These are phyloP conservation scores for Lachancea dasiensis DNA, from an alignment of 805 yeast species.

Conservation along the genomic window DNA sequence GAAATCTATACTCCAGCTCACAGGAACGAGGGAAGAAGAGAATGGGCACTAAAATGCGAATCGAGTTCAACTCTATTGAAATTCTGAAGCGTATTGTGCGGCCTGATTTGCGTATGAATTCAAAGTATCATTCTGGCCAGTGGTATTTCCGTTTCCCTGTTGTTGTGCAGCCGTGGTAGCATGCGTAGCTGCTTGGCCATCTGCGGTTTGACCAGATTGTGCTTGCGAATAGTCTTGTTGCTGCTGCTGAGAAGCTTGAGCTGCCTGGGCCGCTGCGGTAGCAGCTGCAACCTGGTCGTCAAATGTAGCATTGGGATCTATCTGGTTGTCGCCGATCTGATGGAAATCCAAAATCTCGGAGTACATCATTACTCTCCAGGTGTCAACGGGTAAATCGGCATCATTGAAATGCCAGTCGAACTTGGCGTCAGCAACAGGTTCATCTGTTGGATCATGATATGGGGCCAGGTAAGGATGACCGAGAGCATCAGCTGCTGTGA, in stretches of 20 bases:
- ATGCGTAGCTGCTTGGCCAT: slow-evolving; percentile 4
- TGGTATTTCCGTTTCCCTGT: slow-evolving; percentile 1
- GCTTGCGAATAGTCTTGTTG: slow-evolving; percentile 11
- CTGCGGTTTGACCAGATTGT: background rate
- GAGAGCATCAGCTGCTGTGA: slow-evolving; percentile 86
- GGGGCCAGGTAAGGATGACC: slow-evolving; percentile 89
- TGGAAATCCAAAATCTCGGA: slow-evolving; percentile 95
- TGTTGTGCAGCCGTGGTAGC: background rate
- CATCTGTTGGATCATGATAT: slow-evolving; percentile 96
- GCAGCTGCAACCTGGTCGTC: slow-evolving; percentile 36
- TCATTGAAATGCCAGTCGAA: slow-evolving; percentile 99
- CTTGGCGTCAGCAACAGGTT: slow-evolving; percentile 86
- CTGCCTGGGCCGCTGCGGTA: slow-evolving; percentile 33
- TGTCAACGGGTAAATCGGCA: slow-evolving; percentile 94
- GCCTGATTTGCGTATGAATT: slow-evolving; percentile 31
- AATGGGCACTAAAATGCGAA: background rate
- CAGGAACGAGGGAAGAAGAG: background rate
- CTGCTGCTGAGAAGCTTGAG: slow-evolving; percentile 28
- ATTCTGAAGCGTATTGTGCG: slow-evolving; percentile 31
- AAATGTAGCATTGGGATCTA: slow-evolving; percentile 31
- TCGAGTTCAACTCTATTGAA: slow-evolving; percentile 14
- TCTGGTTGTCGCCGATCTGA: slow-evolving; percentile 58
- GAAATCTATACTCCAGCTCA: background rate
- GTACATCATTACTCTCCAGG: slow-evolving; percentile 99
- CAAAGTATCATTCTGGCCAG: slow-evolving; percentile 19